These are phyloP conservation scores for Erythrophleum fordii DNA, from an alignment of 306 rosid genomes.

Conservation along the genomic window DNA sequence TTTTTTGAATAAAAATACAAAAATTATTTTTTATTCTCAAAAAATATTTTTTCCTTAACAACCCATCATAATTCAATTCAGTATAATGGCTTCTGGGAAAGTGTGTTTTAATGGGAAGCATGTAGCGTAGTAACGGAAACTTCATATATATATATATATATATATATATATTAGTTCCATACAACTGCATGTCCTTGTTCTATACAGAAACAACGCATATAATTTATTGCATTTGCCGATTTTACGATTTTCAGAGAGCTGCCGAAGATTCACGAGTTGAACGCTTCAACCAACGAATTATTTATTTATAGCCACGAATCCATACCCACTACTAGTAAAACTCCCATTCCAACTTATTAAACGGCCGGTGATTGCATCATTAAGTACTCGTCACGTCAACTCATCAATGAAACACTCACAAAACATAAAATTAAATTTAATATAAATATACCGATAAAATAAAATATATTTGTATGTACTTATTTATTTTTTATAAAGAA, in stretches of 20 bases:
- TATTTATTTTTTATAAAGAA: no score
- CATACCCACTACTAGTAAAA: neutral
- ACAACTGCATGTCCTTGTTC: neutral
- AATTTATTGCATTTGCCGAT: neutral
- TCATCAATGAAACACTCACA: neutral
- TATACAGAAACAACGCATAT: neutral
- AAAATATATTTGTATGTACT: no score
- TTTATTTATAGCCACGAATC: neutral
- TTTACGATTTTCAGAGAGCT: neutral
- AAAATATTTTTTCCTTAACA: no score
- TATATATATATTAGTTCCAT: no score
- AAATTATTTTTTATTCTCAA: no score
- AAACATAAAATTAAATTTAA: no score
- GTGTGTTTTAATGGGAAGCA: neutral
- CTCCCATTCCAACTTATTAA: no score
- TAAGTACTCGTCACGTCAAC: neutral
- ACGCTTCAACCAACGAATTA: constrained; percentile 32
- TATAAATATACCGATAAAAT: no score
- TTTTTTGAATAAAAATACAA: no score
- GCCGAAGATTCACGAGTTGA: constrained; percentile 33
- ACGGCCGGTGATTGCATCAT: constrained; percentile 29
- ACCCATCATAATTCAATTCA: neutral
- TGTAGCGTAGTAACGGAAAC: neutral
- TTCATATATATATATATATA: neutral
- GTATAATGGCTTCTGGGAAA: neutral